phyloP scores from a whole-genome alignment of 306 rosid species.

The Cyamopsis tetragonoloba region DNA sequence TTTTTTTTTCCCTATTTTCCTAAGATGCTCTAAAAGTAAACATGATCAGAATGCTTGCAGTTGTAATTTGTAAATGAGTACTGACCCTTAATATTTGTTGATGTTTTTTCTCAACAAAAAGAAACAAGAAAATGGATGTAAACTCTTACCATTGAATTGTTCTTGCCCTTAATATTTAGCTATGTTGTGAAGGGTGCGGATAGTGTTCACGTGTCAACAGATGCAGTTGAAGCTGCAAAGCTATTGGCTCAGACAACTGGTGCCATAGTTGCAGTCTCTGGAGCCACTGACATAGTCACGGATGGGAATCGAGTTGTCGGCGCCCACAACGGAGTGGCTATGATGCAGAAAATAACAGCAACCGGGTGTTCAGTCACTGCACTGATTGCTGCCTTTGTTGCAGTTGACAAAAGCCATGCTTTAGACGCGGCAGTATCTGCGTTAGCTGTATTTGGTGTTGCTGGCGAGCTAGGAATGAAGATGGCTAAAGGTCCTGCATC shows the following conservation, averaged over 20 bases:
- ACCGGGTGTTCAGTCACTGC: slow-evolving; percentile 92
- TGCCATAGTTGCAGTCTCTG: slow-evolving; percentile 78
- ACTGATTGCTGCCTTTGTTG: slow-evolving; percentile 77
- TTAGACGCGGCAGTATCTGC: slow-evolving; percentile 71
- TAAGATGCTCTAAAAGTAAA: neutral
- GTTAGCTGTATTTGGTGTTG: slow-evolving; percentile 65
- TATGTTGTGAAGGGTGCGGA: slow-evolving; percentile 62
- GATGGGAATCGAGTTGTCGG: slow-evolving; percentile 76
- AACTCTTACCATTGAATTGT: too few relatives aligned
- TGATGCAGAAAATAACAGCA: slow-evolving; percentile 90
- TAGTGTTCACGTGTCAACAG: slow-evolving; percentile 67
- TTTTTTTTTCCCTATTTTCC: neutral
- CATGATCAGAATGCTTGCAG: neutral
- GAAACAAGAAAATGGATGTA: neutral
- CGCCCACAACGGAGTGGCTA: slow-evolving; percentile 78
- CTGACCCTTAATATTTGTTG: neutral
- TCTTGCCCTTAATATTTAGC: slow-evolving; percentile 18
- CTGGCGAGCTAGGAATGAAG: slow-evolving; percentile 79
- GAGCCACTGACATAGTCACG: slow-evolving; percentile 77
- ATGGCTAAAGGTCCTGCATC: slow-evolving; percentile 84
- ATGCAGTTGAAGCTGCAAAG: slow-evolving; percentile 81
- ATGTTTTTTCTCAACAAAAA: neutral
- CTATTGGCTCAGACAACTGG: slow-evolving; percentile 64
- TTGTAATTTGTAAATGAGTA: neutral
- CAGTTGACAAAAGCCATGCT: slow-evolving; percentile 60